Evolutionary conservation across 768 basidiomycete genomes (phyloP).

Genomic region (Xerocomellus intermedius): DNA sequence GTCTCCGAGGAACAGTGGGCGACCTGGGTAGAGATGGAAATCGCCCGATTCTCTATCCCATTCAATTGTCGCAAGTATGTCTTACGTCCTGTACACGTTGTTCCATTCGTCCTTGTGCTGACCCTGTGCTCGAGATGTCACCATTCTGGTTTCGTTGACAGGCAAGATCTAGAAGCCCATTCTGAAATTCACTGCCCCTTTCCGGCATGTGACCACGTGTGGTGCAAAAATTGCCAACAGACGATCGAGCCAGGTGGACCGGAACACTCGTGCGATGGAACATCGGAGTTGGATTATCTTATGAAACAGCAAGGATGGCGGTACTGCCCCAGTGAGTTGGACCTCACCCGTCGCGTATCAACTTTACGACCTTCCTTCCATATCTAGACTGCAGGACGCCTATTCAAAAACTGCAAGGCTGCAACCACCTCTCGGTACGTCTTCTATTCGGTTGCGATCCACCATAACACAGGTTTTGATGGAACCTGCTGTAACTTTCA

Average conservation of each 20-base stretch:
- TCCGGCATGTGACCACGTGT: slow-evolving; percentile 46
- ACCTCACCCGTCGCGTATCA: not conserved
- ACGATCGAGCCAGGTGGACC: slow-evolving; percentile 33
- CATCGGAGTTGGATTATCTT: slow-evolving; percentile 49
- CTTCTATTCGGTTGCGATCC: not conserved
- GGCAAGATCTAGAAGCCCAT: slow-evolving; percentile 40
- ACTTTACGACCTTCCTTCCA: not conserved
- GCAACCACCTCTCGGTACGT: slow-evolving; percentile 60
- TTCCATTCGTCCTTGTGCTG: not conserved
- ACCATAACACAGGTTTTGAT: not conserved
- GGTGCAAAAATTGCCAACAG: slow-evolving; percentile 62
- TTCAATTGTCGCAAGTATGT: slow-evolving; percentile 51
- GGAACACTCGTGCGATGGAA: slow-evolving; percentile 57
- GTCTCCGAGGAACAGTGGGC: slow-evolving; percentile 44
- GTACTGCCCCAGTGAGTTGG: slow-evolving; percentile 52
- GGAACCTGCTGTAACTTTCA: slow-evolving; percentile 17
- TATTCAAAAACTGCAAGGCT: slow-evolving; percentile 50
- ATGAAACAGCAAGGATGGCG: slow-evolving; percentile 59
- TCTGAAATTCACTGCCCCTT: slow-evolving; percentile 50
- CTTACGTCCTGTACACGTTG: not conserved
- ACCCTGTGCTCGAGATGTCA: slow-evolving; percentile 41
- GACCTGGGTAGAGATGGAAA: slow-evolving; percentile 46
- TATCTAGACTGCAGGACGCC: slow-evolving; percentile 45
- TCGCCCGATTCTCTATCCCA: slow-evolving; percentile 40
- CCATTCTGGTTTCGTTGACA: slow-evolving; percentile 50